phyloP scores from a whole-genome alignment of 148 eudicot genomes.

The Fagopyrum esculentum region DNA sequence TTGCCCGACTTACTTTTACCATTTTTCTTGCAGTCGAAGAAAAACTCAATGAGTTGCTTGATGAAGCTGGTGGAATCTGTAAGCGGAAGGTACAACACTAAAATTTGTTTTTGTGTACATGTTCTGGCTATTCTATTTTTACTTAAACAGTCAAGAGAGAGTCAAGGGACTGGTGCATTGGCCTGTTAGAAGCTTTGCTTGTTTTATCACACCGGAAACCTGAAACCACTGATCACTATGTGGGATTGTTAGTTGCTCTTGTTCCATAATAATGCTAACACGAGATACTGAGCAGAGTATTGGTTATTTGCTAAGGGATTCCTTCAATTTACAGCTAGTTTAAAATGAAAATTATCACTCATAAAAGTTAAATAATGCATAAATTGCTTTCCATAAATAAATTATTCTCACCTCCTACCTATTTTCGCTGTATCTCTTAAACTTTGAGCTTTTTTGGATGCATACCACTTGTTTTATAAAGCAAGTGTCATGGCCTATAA shows the following conservation, averaged over 20 bases:
- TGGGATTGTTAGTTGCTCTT: neutral
- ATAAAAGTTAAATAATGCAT: too few relatives aligned
- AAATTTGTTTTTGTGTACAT: neutral
- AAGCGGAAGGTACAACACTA: constrained; percentile 55
- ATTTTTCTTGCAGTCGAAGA: constrained; percentile 57
- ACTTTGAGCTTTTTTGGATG: too few relatives aligned
- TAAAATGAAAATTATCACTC: too few relatives aligned
- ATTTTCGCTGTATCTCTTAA: too few relatives aligned
- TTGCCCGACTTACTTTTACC: neutral
- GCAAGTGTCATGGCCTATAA: too few relatives aligned
- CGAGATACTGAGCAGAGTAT: neutral
- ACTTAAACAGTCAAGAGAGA: neutral
- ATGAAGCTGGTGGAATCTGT: constrained; percentile 85
- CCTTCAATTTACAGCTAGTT: neutral
- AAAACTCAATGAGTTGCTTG: constrained; percentile 82
- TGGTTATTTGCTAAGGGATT: neutral
- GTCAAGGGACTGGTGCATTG: neutral
- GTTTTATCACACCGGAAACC: neutral
- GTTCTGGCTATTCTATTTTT: neutral
- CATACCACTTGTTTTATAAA: too few relatives aligned
- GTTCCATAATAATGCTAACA: neutral
- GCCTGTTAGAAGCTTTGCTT: neutral
- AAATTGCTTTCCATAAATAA: too few relatives aligned
- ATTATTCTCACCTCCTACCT: too few relatives aligned
- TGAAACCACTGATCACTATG: neutral